Evolutionary conservation across 768 basidiomycete genomes (phyloP).

Genomic region (Tylopilus plumbeoviolaceoides): DNA sequence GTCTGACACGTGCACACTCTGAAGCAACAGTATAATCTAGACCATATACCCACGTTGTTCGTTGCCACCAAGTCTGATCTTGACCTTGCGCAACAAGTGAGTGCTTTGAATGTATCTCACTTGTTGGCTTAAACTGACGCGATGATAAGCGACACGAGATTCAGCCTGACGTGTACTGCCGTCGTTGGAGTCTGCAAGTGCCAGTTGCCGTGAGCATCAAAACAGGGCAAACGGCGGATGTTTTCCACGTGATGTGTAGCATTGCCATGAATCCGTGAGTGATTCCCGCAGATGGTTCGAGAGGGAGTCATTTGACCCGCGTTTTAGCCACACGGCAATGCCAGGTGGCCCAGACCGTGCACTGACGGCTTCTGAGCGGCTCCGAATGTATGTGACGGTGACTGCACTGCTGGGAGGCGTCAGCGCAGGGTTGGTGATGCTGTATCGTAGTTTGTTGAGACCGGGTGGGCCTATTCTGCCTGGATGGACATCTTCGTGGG

Average conservation of each 20-base stretch:
- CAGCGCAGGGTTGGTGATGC: conserved; percentile 66
- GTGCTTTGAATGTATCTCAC: conserved; percentile 12
- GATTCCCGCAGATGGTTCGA: conserved; percentile 4
- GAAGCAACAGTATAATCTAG: conserved; percentile 95
- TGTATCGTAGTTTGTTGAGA: conserved; percentile 63
- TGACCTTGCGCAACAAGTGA: conserved; percentile 90
- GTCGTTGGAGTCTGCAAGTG: conserved; percentile 83
- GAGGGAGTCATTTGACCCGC: conserved; percentile 8
- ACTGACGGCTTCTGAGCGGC: conserved; percentile 60
- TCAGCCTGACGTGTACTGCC: conserved; percentile 95
- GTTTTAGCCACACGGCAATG: conserved; percentile 54
- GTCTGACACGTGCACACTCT: conserved; percentile 18
- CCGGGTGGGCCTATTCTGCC: conserved; percentile 53
- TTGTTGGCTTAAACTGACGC: conserved; percentile 2
- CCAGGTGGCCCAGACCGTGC: conserved; percentile 84
- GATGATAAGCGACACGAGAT: conserved; percentile 84
- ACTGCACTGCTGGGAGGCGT: conserved; percentile 72
- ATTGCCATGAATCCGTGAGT: conserved; percentile 87
- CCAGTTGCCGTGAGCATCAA: conserved; percentile 93
- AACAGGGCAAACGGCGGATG: conserved; percentile 78
- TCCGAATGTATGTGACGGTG: conserved; percentile 68
- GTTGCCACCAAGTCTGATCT: conserved; percentile 99
- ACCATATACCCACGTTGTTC: conserved; percentile 93
- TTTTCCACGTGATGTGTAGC: conserved; percentile 80
- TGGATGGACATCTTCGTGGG: conserved; percentile 58